Evolutionary conservation across 2,329 filamentous ascomycete species (phyloP), one percentile per base, ranked within the genome.

Genomic region (Xylariaceae sp.): DNA sequence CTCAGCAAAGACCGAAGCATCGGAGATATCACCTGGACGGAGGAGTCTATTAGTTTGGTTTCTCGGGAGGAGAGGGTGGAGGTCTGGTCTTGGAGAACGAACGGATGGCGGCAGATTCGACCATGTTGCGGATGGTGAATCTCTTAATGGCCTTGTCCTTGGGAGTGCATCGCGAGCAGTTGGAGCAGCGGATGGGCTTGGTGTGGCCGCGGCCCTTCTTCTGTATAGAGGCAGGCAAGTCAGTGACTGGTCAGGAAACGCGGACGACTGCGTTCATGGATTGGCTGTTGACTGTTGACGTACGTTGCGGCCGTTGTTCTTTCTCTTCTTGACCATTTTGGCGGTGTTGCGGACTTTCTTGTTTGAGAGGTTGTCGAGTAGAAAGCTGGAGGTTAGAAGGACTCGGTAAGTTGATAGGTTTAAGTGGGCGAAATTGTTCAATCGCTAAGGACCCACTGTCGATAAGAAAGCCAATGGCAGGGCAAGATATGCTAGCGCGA

Each of bases 131-230:
- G 85, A 99, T 84, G 81, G 94, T 99, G 85, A 99, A 99, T 81
- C 94, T 86, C 91, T 99, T 99, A 86, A 99, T 97, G 69, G 95
- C 94, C 90, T 99, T 99, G 75, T 99, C 94, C 88, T 99, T 99
- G 77, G 91, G 91, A 60, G 89, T 95, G 84, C 87, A 91, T 80
- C 87, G 84, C 74, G 80, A 83, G 81, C 81, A 84, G 80, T 84
- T 84, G 76, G 76, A 80, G 80, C 81, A 84, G 69, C 81, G 89
- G 81, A 99, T 96, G 74, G 94, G 95, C 87, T 99, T 99, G 81
- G 95, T 91, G 85, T 97, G 92, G 83, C 94, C 94, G 78, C 94
- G 90, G 78, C 94, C 92, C 81, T 96, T 96, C 59, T 61, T 61
- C 58, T 60, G 32, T 58, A 60, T 51, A n/a, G 44, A 51, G 37